Evolutionary conservation across 257 asterid genomes (phyloP).

Genomic region (Capsicum pubescens): DNA sequence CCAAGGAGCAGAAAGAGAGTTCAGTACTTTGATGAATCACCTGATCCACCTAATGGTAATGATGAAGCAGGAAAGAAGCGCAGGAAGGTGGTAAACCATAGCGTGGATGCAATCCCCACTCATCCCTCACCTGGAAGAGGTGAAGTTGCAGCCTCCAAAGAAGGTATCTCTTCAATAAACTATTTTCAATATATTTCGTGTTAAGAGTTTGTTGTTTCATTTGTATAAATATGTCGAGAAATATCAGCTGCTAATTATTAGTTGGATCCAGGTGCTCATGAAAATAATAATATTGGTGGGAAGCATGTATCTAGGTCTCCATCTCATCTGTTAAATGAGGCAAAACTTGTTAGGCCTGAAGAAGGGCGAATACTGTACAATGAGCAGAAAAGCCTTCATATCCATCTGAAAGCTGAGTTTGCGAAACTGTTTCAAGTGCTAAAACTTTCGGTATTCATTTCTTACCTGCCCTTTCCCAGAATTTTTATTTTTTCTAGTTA

Average conservation of each 20-base stretch:
- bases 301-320: slow-evolving; percentile 28
- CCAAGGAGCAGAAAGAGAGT: slow-evolving; percentile 79
- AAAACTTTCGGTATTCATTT: slow-evolving; percentile 67
- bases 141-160: slow-evolving; percentile 34
- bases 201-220: slow-evolving; percentile 15
- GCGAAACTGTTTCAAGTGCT: slow-evolving; percentile 55
- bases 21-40: slow-evolving; percentile 49
- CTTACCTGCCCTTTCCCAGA: slow-evolving; percentile 22
- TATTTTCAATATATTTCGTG: slow-evolving; percentile 21
- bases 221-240: background rate
- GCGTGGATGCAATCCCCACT: slow-evolving; percentile 36
- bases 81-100: slow-evolving; percentile 52
- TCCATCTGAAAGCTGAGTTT: slow-evolving; percentile 52
- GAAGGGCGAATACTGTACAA: slow-evolving; percentile 36
- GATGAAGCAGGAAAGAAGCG: slow-evolving; percentile 62
- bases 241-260: slow-evolving; percentile 32
- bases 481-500: background rate
- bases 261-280: slow-evolving; percentile 28
- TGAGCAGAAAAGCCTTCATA: slow-evolving; percentile 52
- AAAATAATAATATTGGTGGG: slow-evolving; percentile 7
- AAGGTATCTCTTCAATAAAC: slow-evolving; percentile 35
- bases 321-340: slow-evolving; percentile 35
- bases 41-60: slow-evolving; percentile 42
- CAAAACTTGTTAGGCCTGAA: slow-evolving; percentile 40
- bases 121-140: slow-evolving; percentile 35